Percentiles rank a stretch among this genome's conserved stretches.
phyloP scores from a whole-genome alignment of 306 rosid genomes.

The Luffa aegyptiaca region DNA sequence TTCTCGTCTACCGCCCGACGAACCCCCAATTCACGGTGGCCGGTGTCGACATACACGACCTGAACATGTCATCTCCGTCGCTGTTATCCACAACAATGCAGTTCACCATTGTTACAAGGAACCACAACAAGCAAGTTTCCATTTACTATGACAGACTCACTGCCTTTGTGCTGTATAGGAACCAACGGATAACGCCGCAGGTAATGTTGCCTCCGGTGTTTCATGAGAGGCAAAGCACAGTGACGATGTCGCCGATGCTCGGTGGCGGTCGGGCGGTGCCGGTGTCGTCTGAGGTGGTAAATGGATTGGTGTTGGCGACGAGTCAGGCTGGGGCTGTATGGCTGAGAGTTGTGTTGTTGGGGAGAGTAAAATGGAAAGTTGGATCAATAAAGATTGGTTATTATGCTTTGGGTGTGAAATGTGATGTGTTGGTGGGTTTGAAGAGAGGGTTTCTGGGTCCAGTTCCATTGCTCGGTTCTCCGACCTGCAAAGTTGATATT shows the following conservation, averaged over 20 bases:
- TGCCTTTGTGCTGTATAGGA: conserved; percentile 31
- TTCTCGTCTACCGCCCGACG: conserved; percentile 76
- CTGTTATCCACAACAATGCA: conserved; percentile 45
- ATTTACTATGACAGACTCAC: conserved; percentile 46
- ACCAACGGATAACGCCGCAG: conserved; percentile 53
- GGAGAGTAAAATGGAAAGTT: conserved; percentile 64
- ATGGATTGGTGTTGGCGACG: conserved; percentile 6
- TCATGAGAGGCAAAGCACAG: conserved; percentile 27
- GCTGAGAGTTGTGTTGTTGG: conserved; percentile 41
- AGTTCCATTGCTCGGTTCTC: conserved; percentile 49
- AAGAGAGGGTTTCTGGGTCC: conserved; percentile 58
- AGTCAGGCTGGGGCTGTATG: conserved; percentile 44
- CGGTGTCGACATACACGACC: conserved; percentile 36
- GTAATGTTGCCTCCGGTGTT: conserved; percentile 43
- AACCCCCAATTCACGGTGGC: conserved; percentile 48
- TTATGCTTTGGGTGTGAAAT: conserved; percentile 40
- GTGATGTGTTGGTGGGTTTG: conserved; percentile 53
- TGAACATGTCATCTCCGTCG: conserved; percentile 36
- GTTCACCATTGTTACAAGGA: conserved; percentile 49
- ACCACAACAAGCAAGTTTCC: conserved; percentile 59
- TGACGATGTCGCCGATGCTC: conserved; percentile 39
- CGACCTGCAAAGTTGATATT: conserved; percentile 35
- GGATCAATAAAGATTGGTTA: conserved; percentile 44
- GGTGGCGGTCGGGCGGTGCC: conserved; percentile 34
- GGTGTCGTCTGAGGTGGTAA: conserved; percentile 37